Conservation (phyloP, 2,329 filamentous ascomycete species). For the Pseudopyricularia javanii region DNA sequence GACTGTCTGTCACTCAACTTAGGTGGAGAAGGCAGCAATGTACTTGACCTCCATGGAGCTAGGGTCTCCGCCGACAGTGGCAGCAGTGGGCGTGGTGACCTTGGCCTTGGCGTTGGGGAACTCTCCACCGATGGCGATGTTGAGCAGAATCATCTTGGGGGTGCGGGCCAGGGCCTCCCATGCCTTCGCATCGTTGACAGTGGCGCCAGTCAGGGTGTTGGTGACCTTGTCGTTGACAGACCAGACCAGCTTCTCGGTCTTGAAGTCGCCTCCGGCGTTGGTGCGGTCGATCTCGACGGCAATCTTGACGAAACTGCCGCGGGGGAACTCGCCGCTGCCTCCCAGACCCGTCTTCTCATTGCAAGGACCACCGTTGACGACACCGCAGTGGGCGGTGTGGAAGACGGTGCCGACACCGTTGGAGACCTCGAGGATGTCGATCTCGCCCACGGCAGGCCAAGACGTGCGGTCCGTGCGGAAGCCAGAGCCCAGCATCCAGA, state of each 20-base stretch:
- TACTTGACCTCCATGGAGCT: constrained; percentile 40
- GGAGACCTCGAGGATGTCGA: constrained; percentile 30
- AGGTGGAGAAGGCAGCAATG: constrained; percentile 26
- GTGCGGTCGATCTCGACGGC: constrained; percentile 36
- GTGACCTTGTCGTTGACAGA: constrained; percentile 30
- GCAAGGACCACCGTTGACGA: constrained; percentile 24
- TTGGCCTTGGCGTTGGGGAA: constrained; percentile 21
- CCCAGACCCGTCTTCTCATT: constrained; percentile 24
- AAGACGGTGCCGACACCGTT: constrained; percentile 23
- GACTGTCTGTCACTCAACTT: neutral
- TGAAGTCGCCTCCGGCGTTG: constrained; percentile 24
- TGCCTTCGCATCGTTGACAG: constrained; percentile 29
- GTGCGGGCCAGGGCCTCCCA: constrained; percentile 38
- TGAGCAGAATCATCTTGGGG: constrained; percentile 39
- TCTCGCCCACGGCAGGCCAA: constrained; percentile 30
- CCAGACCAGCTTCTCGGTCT: constrained; percentile 38
- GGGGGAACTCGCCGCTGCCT: constrained; percentile 9
- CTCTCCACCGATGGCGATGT: constrained; percentile 40
- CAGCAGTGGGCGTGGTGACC: constrained; percentile 24
- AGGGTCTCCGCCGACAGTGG: constrained; percentile 31
- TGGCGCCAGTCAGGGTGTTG: constrained; percentile 27
- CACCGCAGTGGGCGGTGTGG: constrained; percentile 29
- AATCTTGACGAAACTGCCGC: constrained; percentile 31
- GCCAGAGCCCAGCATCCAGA: constrained; percentile 28
- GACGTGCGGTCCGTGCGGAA: constrained; percentile 23